Conservation (phyloP, 1,139 yeast genomes). For the Trichomonascaceae sp. region DNA sequence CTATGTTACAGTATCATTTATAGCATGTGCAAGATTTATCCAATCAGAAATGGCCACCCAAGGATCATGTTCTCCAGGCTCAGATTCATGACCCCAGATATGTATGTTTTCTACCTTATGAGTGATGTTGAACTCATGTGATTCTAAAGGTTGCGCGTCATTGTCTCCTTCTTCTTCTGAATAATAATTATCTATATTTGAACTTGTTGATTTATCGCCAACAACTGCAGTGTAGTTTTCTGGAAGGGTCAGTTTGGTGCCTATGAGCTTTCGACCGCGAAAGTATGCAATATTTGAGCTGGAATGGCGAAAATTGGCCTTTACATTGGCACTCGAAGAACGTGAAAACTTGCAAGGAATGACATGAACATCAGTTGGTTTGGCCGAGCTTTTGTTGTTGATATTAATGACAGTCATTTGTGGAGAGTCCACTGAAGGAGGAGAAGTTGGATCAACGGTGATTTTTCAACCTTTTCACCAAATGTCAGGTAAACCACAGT, state of each 20-base stretch:
- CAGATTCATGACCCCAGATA: slow-evolving; percentile 28
- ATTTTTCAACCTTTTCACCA: slow-evolving; percentile 17
- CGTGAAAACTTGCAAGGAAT: slow-evolving; percentile 22
- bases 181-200: slow-evolving; percentile 17
- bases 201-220: slow-evolving; percentile 5
- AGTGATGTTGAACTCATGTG: slow-evolving; percentile 18
- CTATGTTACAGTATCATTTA: slow-evolving; percentile 10
- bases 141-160: slow-evolving; percentile 22
- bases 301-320: slow-evolving; percentile 8
- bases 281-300: slow-evolving; percentile 17
- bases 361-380: background rate
- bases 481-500: slow-evolving; percentile 16
- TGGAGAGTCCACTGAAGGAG: background rate
- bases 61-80: slow-evolving; percentile 20
- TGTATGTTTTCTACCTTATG: slow-evolving; percentile 19
- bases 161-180: slow-evolving; percentile 13
- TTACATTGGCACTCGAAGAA: slow-evolving; percentile 22
- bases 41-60: slow-evolving; percentile 10
- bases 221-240: slow-evolving; percentile 15
- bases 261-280: slow-evolving; percentile 26
- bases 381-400: background rate
- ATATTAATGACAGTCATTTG: background rate
- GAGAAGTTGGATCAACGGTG: background rate
- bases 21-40: slow-evolving; percentile 19
- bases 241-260: slow-evolving; percentile 13